Base-by-base conservation (phyloP, 148 eudicot species). In the Rheum nobile region DNA sequence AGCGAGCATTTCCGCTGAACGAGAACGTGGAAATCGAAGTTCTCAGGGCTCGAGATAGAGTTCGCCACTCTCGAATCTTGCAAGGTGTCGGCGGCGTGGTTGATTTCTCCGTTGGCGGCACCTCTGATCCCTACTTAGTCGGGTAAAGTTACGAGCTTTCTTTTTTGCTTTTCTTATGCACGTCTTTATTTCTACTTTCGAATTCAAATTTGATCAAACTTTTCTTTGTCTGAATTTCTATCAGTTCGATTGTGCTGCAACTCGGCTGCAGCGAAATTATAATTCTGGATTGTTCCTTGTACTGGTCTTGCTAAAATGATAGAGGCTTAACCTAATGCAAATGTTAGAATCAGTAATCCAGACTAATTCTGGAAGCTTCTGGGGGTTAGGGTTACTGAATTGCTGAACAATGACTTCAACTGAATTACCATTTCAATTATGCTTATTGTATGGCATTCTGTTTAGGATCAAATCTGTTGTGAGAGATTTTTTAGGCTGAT, bases 101-200 rank as follows among this genome's bases (percentile, higher is more conserved):
- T n/a, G 88, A 93, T 88, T 90, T 93, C 21, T 69, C 75, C 10
- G 91, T 93, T 52, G 77, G 72, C 71, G 98, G 98, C 7, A 72
- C 88, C 73, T 84, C 96, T 77, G 98, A 93, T 87, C 92, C 94
- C 74, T 89, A 83, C 68, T 73, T 77, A 46, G 84, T 80, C 73
- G 98, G 98, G 98, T 90, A 90, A 61, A 0, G 71, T 11, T 55
- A 19, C 12, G 61, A 42, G 52, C 24, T 42, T 65, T 41, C 16
- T 2, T 44, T 72, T 28, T 67, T 13, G 13, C 19, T 71, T 42
- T 71, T 71, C 42, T 0, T 14, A 9, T 38, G 8, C 6, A 32
- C 24, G 47, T 4, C 35, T 35, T 35, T 39, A 24, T 16, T 43
- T 50, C 38, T 48, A 31, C 41, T 32, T 48, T 6, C 14, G 54